Evolutionary conservation across 202 grass and related monocot genomes (phyloP).

Genomic region (Zoysia matrella): DNA sequence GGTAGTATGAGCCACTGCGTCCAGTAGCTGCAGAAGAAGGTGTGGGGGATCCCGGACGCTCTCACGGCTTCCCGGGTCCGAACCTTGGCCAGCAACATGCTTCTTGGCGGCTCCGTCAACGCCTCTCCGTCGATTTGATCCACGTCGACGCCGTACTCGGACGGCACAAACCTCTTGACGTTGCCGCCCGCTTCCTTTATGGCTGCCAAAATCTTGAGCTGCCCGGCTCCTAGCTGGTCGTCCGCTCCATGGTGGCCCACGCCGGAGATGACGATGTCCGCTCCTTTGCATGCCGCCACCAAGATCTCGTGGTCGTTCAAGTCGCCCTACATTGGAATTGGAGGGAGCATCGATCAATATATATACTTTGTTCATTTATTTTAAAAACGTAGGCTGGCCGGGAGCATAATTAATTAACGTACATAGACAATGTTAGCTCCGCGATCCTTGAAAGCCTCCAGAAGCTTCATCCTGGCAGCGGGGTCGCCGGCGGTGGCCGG

Average conservation of each 20-base stretch:
- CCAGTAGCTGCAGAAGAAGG: background rate
- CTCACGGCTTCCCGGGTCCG: background rate
- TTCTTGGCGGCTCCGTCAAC: background rate
- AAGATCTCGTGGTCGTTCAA: background rate
- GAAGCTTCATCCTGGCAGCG: slow-evolving; percentile 42
- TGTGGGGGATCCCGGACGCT: background rate
- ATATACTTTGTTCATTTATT: too few relatives aligned
- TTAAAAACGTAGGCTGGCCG: too few relatives aligned
- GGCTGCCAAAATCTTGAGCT: background rate
- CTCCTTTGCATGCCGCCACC: background rate
- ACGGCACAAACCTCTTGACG: background rate
- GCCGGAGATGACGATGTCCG: background rate
- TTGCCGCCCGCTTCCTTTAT: background rate
- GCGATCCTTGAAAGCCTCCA: slow-evolving; percentile 32
- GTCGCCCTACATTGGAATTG: background rate
- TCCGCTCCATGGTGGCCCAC: background rate
- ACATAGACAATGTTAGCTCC: slow-evolving; percentile 54
- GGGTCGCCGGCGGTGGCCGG: slow-evolving; percentile 8
- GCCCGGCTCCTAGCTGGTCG: background rate
- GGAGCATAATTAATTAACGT: background rate
- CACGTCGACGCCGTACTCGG: background rate
- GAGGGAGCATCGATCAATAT: too few relatives aligned
- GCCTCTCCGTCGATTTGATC: background rate
- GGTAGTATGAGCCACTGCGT: background rate
- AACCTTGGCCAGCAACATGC: background rate